Conservation (phyloP, 2,329 filamentous ascomycete species). For the Neospermospora avenae region DNA sequence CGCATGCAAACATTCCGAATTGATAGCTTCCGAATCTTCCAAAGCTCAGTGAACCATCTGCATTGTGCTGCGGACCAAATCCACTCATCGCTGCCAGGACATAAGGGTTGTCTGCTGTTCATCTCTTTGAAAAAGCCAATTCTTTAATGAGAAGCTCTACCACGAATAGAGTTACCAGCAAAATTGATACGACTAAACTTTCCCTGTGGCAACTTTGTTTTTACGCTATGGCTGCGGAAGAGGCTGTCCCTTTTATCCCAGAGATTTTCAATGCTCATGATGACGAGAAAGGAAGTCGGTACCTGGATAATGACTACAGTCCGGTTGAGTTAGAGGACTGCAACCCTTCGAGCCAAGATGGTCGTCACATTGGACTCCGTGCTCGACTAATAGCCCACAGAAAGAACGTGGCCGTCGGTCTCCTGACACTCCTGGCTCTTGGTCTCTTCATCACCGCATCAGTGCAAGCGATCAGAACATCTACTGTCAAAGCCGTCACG, state of each 20-base stretch:
- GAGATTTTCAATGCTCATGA: background rate
- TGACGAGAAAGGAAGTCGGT: background rate
- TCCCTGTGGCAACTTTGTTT: background rate
- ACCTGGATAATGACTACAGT: background rate
- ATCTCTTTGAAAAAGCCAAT: background rate
- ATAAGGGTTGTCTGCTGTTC: background rate
- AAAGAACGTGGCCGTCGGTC: background rate
- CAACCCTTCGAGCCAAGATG: background rate
- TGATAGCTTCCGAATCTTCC: background rate
- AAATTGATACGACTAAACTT: background rate
- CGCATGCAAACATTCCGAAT: background rate
- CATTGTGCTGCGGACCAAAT: background rate
- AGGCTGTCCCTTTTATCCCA: background rate
- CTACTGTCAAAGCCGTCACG: background rate
- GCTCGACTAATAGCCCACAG: background rate
- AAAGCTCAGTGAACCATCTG: background rate
- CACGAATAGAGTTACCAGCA: background rate
- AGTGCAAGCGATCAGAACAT: background rate
- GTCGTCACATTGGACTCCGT: background rate
- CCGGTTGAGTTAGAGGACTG: background rate
- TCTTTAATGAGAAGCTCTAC: background rate
- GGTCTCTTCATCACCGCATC: background rate
- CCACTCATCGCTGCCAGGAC: background rate
- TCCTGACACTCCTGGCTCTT: background rate
- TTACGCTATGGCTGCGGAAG: background rate